Evolutionary conservation across 2,329 filamentous ascomycete species (phyloP).

Genomic region (Fonsecaea monophora): DNA sequence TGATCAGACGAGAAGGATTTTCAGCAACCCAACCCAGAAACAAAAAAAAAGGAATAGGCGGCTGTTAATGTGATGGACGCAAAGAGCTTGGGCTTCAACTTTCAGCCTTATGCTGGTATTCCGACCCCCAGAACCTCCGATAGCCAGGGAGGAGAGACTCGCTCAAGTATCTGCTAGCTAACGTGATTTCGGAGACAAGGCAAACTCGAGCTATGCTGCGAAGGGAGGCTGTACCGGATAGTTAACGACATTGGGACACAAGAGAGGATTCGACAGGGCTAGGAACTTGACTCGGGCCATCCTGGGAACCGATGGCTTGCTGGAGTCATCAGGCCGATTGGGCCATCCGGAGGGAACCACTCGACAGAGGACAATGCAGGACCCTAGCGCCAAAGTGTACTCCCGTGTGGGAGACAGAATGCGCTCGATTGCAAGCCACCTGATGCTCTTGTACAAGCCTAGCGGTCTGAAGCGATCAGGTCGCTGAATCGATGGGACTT

Average conservation of each 20-base stretch:
- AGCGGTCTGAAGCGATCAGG: background rate
- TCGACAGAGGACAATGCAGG: constrained; percentile 8
- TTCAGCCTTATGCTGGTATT: constrained; percentile 17
- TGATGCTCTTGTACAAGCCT: constrained; percentile 9
- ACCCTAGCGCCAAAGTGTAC: background rate
- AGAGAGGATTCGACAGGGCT: constrained; percentile 3
- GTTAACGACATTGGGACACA: constrained; percentile 17
- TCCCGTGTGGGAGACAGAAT: background rate
- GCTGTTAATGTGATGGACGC: background rate
- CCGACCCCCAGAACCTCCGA: background rate
- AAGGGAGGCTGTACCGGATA: constrained; percentile 12
- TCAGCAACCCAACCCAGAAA: background rate
- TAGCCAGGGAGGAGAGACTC: background rate
- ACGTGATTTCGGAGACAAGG: constrained; percentile 6
- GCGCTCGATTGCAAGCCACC: background rate
- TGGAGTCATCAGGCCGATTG: background rate
- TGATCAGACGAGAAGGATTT: constrained; percentile 4
- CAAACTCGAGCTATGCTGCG: constrained; percentile 16
- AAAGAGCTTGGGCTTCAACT: constrained; percentile 2
- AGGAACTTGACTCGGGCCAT: background rate
- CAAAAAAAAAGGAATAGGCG: background rate
- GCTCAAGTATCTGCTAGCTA: constrained; percentile 10
- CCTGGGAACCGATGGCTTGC: background rate
- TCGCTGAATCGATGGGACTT: background rate
- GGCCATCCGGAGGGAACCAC: background rate